Evolutionary conservation across 169 alveolate genomes (phyloP).

Genomic region (Plasmodium berghei): DNA sequence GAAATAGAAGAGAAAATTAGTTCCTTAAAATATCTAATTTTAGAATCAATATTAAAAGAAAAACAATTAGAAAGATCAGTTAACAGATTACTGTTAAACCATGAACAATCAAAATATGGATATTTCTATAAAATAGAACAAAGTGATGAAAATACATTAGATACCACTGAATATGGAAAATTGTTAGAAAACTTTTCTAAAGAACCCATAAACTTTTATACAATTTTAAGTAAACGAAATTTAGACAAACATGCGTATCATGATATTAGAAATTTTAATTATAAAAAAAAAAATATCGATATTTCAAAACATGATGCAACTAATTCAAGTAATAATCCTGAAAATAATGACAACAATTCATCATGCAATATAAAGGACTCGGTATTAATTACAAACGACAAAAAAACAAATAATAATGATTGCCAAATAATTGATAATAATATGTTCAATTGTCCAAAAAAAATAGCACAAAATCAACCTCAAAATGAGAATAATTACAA

Average conservation of each 20-base stretch:
- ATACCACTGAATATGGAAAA: conserved; percentile 70
- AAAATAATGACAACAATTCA: conserved; percentile 5
- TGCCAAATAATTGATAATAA: not conserved
- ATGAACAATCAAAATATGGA: conserved; percentile 69
- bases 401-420: not conserved
- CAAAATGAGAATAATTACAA: not conserved
- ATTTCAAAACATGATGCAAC: conserved; percentile 14
- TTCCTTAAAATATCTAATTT: conserved; percentile 54
- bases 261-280: conserved; percentile 69
- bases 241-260: conserved; percentile 69
- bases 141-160: conserved; percentile 58
- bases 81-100: conserved; percentile 55
- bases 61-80: conserved; percentile 71
- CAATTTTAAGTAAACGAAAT: conserved; percentile 62
- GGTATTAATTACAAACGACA: not conserved
- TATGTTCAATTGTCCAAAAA: not conserved
- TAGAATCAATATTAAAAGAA: conserved; percentile 66
- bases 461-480: too few relatives aligned
- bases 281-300: conserved; percentile 36
- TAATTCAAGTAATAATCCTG: conserved; percentile 6
- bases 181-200: conserved; percentile 64
- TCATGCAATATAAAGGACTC: conserved; percentile 3
- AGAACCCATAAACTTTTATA: conserved; percentile 53
- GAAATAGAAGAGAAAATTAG: conserved; percentile 61
- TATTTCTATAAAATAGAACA: conserved; percentile 61